These are phyloP conservation scores for Lactarius hatsudake DNA, from an alignment of 768 basidiomycete genomes.

Conservation along the genomic window DNA sequence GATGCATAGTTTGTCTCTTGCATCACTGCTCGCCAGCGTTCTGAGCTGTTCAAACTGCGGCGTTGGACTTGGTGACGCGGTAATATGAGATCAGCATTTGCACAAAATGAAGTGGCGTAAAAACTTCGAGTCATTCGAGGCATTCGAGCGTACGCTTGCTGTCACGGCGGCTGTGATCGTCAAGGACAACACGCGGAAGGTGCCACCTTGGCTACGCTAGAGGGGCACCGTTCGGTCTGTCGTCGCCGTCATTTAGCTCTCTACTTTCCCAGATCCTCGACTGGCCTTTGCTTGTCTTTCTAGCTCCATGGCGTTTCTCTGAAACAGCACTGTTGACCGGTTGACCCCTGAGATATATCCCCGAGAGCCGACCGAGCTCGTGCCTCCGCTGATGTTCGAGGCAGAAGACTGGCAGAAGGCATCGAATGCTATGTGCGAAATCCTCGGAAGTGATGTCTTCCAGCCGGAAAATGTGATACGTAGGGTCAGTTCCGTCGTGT, in stretches of 20 bases:
- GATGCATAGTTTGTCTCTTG: background rate
- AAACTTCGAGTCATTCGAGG: background rate
- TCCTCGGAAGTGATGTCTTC: background rate
- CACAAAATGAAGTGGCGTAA: background rate
- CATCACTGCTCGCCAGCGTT: background rate
- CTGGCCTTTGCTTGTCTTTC: background rate
- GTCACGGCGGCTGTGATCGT: background rate
- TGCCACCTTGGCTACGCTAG: background rate
- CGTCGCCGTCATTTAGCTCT: background rate
- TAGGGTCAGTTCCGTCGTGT: background rate
- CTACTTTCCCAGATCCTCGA: background rate
- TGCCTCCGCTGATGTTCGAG: background rate
- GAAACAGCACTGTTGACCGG: background rate
- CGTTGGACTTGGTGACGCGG: background rate
- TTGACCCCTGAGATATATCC: background rate
- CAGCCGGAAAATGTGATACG: background rate
- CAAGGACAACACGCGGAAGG: no score
- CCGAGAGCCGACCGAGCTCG: background rate
- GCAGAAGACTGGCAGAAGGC: background rate
- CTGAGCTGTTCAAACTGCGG: background rate
- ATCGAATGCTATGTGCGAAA: background rate
- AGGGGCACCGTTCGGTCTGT: background rate
- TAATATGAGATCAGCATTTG: background rate
- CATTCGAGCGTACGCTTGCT: background rate
- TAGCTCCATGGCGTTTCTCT: background rate